A percentile compares a stretch with the other conserved stretches of the same genome.
These are phyloP conservation scores for Cryptococcus amylolentus DNA, from an alignment of 1,284 basidiomycete genomes.

Conservation along the genomic window DNA sequence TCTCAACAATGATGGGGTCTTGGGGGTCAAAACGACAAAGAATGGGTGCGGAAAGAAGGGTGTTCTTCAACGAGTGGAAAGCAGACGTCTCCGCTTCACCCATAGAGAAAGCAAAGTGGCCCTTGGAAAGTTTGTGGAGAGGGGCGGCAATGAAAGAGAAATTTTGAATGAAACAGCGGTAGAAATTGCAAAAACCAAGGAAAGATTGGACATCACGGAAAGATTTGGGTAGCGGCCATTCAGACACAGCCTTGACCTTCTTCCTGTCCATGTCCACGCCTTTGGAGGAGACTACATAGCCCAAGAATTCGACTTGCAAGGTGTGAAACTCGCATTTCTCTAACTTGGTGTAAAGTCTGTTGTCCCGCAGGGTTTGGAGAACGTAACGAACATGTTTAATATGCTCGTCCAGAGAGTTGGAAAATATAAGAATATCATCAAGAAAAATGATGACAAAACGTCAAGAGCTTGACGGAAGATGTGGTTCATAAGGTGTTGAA, in stretches of 20 bases:
- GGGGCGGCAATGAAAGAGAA: neutral
- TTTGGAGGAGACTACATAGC: neutral
- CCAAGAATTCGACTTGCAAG: conserved; percentile 1
- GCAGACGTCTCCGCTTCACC: neutral
- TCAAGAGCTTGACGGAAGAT: conserved; percentile 34
- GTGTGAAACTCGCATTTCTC: conserved; percentile 51
- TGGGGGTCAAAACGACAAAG: neutral
- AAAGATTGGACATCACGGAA: neutral
- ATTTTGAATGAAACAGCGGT: neutral
- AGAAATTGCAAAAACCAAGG: neutral
- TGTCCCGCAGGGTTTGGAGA: conserved; percentile 41
- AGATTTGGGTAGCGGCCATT: conserved; percentile 1
- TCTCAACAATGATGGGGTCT: neutral
- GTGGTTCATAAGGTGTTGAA: conserved; percentile 46
- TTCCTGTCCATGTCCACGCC: conserved; percentile 4
- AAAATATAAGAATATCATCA: conserved; percentile 49
- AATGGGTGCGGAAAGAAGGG: neutral
- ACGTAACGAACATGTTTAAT: conserved; percentile 36
- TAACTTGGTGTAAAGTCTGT: conserved; percentile 45
- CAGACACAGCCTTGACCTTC: conserved; percentile 2
- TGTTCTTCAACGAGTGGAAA: neutral
- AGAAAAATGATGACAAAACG: conserved; percentile 37
- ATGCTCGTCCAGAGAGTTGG: conserved; percentile 50
- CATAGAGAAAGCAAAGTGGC: neutral
- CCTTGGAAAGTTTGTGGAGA: neutral